Conservation (phyloP, 2,329 filamentous ascomycete species). For the Hypoxylon rubiginosum region DNA sequence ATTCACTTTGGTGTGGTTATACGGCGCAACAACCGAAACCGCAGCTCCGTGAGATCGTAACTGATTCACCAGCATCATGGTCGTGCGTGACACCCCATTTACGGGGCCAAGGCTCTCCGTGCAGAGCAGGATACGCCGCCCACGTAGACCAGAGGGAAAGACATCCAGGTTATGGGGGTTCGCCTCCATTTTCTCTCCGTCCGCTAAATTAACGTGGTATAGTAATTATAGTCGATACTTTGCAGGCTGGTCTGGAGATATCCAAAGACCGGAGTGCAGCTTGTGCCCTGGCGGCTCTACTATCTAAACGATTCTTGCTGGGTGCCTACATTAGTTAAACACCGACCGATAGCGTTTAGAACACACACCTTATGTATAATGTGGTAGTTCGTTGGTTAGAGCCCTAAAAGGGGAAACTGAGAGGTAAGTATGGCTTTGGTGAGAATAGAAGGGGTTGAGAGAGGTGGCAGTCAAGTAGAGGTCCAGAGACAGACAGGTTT, state of each 20-base stretch:
- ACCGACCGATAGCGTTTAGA: neutral
- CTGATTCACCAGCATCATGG: slow-evolving; percentile 76
- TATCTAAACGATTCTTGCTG: neutral
- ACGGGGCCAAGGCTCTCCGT: slow-evolving; percentile 80
- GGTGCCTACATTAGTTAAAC: neutral
- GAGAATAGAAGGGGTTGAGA: neutral
- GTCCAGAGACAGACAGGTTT: neutral
- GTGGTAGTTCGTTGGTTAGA: neutral
- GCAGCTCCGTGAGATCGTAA: slow-evolving; percentile 73
- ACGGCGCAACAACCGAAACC: slow-evolving; percentile 76
- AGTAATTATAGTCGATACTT: neutral
- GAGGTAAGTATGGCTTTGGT: neutral
- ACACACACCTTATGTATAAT: neutral
- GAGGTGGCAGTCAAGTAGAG: neutral
- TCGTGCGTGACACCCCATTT: slow-evolving; percentile 80
- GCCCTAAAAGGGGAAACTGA: too few relatives aligned
- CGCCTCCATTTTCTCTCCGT: slow-evolving; percentile 9
- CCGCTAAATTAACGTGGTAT: neutral
- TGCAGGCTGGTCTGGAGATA: neutral
- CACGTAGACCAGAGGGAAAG: slow-evolving; percentile 65
- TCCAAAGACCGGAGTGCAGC: neutral
- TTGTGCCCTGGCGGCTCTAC: too few relatives aligned
- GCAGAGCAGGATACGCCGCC: slow-evolving; percentile 74
- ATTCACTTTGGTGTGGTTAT: slow-evolving; percentile 67
- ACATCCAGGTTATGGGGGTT: slow-evolving; percentile 56